Evolutionary conservation across 164 flowering plant genomes (phyloP).

Genomic region (Platanus orientalis): DNA sequence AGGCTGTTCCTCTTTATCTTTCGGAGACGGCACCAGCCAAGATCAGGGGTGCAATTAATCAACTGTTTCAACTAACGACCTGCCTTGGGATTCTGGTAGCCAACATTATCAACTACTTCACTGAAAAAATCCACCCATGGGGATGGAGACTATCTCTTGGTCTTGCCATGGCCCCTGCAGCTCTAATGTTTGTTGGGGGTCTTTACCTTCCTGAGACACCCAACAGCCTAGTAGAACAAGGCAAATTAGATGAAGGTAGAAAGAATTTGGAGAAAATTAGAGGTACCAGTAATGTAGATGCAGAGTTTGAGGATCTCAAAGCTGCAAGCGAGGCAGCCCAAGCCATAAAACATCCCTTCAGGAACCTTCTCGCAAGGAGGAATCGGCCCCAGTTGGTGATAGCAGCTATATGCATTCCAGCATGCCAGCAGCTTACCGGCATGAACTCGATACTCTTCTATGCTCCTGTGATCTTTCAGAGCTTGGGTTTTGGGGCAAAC

Average conservation of each 20-base stretch:
- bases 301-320: conserved; percentile 69
- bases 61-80: conserved; percentile 74
- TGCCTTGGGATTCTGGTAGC: conserved; percentile 73
- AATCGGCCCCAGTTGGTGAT: conserved; percentile 79
- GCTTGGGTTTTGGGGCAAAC: conserved; percentile 63
- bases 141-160: conserved; percentile 96
- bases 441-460: conserved; percentile 88
- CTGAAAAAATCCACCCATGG: conserved; percentile 74
- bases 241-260: conserved; percentile 58
- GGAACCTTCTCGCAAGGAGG: conserved; percentile 52
- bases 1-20: conserved; percentile 92
- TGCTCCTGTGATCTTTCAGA: conserved; percentile 83
- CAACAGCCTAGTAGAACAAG: conserved; percentile 84
- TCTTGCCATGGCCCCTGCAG: conserved; percentile 65
- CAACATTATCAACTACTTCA: conserved; percentile 60
- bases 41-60: conserved; percentile 74
- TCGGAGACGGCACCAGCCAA: conserved; percentile 95
- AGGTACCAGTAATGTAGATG: conserved; percentile 71
- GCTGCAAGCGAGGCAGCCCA: conserved; percentile 70
- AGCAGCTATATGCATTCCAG: conserved; percentile 77
- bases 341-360: conserved; percentile 71
- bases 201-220: conserved; percentile 89
- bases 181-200: conserved; percentile 72
- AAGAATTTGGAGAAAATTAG: conserved; percentile 56
- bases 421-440: conserved; percentile 90